A percentile compares a stretch with the other conserved stretches of the same genome.
Conservation (phyloP, 208 protist species). For the Trypanosoma boissoni region DNA sequence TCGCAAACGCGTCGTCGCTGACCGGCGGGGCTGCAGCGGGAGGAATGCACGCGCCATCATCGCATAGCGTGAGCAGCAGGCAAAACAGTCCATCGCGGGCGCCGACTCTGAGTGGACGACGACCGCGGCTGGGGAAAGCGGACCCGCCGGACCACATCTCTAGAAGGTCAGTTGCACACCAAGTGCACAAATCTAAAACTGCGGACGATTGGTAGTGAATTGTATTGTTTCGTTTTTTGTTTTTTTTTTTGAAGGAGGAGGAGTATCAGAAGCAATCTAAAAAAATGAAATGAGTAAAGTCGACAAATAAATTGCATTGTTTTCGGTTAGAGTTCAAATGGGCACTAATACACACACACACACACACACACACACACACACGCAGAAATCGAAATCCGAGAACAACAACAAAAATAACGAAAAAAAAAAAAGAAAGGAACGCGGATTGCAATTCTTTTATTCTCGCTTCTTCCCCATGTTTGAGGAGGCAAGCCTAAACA, state of each 20-base stretch:
- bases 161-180: slow-evolving; percentile 25
- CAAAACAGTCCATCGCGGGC: slow-evolving; percentile 17
- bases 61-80: slow-evolving; percentile 24
- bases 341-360: too few relatives aligned
- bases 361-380: too few relatives aligned
- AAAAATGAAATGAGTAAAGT: neutral
- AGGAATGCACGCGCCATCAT: slow-evolving; percentile 11
- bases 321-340: too few relatives aligned
- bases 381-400: too few relatives aligned
- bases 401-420: neutral
- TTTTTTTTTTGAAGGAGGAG: slow-evolving; percentile 14
- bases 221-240: neutral
- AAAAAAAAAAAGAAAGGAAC: neutral
- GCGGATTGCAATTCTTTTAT: too few relatives aligned
- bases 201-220: slow-evolving; percentile 38
- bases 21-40: neutral
- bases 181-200: slow-evolving; percentile 30
- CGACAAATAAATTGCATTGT: too few relatives aligned
- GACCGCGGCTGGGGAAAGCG: slow-evolving; percentile 10
- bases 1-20: neutral
- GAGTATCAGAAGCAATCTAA: too few relatives aligned
- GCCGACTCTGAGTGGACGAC: slow-evolving; percentile 5
- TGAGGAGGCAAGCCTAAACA: too few relatives aligned
- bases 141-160: slow-evolving; percentile 8
- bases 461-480: too few relatives aligned